Conservation (phyloP, 2,329 filamentous ascomycete species). For the Aureobasidium lini region DNA sequence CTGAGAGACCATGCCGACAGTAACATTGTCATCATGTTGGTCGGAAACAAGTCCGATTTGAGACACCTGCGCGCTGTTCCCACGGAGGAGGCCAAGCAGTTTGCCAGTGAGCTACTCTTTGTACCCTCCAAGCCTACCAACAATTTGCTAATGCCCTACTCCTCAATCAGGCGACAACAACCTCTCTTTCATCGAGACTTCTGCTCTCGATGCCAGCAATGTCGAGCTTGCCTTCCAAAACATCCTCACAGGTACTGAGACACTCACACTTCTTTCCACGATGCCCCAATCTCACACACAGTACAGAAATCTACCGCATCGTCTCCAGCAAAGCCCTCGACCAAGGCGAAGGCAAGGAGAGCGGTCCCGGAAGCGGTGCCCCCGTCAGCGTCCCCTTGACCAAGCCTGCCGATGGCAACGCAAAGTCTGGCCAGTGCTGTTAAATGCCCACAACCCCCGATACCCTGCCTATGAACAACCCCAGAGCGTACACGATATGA, state of each 20-base stretch:
- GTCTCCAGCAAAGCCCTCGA: constrained; percentile 94
- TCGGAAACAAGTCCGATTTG: constrained; percentile 99
- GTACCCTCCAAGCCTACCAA: neutral
- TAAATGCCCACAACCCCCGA: constrained; percentile 33
- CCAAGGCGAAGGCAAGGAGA: constrained; percentile 66
- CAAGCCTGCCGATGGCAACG: constrained; percentile 72
- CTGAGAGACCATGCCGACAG: constrained; percentile 94
- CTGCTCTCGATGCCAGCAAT: constrained; percentile 96
- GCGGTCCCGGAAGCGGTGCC: constrained; percentile 65
- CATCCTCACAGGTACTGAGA: constrained; percentile 77
- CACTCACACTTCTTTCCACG: neutral
- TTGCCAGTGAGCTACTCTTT: constrained; percentile 66
- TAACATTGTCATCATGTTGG: constrained; percentile 99
- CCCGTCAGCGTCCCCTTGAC: constrained; percentile 77
- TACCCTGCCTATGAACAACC: neutral
- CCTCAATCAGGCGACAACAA: constrained; percentile 75
- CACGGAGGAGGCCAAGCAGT: constrained; percentile 94
- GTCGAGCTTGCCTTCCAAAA: constrained; percentile 99
- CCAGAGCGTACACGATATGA: constrained; percentile 22
- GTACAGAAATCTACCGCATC: constrained; percentile 93
- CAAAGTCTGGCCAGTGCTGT: constrained; percentile 77
- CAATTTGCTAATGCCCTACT: neutral
- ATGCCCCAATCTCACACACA: neutral
- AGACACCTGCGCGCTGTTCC: constrained; percentile 93
- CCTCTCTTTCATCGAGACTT: constrained; percentile 98